Evolutionary conservation across 2,329 filamentous ascomycete species (phyloP).

Genomic region (Cytospora piceae): DNA sequence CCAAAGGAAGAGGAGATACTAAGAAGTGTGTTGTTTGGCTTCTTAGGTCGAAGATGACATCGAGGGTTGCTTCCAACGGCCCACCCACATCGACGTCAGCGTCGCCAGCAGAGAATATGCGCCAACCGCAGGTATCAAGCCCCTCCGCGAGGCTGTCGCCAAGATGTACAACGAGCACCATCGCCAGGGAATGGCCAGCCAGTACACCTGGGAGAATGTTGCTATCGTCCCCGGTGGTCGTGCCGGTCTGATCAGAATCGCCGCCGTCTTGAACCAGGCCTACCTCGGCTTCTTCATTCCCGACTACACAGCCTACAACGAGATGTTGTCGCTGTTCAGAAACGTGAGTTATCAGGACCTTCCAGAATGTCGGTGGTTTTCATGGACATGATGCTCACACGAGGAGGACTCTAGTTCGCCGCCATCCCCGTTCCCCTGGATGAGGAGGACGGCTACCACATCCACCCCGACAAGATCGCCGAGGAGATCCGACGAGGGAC

Average conservation of each 20-base stretch:
- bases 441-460: conserved; percentile 87
- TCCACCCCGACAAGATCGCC: conserved; percentile 89
- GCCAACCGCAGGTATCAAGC: conserved; percentile 91
- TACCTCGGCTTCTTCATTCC: conserved; percentile 94
- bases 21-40: background rate
- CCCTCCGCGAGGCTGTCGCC: conserved; percentile 85
- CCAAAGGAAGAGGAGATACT: background rate
- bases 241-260: conserved; percentile 91
- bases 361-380: conserved; percentile 18
- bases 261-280: conserved; percentile 88
- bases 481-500: conserved; percentile 87
- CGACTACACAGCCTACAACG: conserved; percentile 95
- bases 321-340: conserved; percentile 94
- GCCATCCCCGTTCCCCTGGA: conserved; percentile 84
- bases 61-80: conserved; percentile 82
- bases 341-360: conserved; percentile 60
- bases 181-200: conserved; percentile 79
- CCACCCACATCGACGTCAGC: conserved; percentile 75
- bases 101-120: conserved; percentile 86
- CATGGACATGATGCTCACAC: conserved; percentile 11
- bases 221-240: conserved; percentile 93
- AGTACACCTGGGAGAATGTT: conserved; percentile 98
- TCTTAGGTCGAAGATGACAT: conserved; percentile 82
- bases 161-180: conserved; percentile 93
- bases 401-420: conserved; percentile 63